Evolutionary conservation across 2,329 filamentous ascomycete genomes (phyloP), one percentile per base, ranked within the genome.

Genomic region (Colletotrichum sp.): DNA sequence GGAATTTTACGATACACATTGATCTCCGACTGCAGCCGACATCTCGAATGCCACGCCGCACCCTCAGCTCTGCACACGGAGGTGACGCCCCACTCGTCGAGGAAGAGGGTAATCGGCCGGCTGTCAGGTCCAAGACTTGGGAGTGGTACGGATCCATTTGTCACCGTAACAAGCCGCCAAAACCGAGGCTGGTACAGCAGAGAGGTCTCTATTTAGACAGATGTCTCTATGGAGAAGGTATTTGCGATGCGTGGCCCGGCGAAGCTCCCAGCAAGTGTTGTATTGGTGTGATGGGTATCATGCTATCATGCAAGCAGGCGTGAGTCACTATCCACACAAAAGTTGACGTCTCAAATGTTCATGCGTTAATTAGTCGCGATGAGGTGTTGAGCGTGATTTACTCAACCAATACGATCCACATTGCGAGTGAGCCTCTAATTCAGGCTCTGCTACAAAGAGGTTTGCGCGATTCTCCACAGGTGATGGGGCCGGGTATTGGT

Each of bases 291-390:
- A 9, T 39, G 36, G 15, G 36, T 39, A 19, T 39, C 36, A 39
- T 39, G 36, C 36, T 39, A 39, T 19, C 36, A 39, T 39, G 36
- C 36, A 2, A 39, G 36, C 36, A 19, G 36, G 36, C 36, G 15
- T 19, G 15, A 39, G 36, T 39, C 36, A 3, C 8, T 39, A 7
- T 1, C 8, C 36, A 39, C 36, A 39, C 36, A 39, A 39, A 2
- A 39, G 15, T 39, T 39, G 36, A 39, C 36, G 0, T 39, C 36
- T 39, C 36, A 39, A 0, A 39, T 0, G 2, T 0, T 39, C 15
- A 39, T 19, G 15, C 36, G 36, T 39, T 39, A 7, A 16, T 39
- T 39, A 9, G 36, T 19, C 8, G 8, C 36, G 36, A 16, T 39
- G 36, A 39, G 36, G 8, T 39, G 15, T 39, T 39, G 36, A 0